Base-by-base conservation (phyloP, 1,284 basidiomycete genomes). In the Marasmius oreades region DNA sequence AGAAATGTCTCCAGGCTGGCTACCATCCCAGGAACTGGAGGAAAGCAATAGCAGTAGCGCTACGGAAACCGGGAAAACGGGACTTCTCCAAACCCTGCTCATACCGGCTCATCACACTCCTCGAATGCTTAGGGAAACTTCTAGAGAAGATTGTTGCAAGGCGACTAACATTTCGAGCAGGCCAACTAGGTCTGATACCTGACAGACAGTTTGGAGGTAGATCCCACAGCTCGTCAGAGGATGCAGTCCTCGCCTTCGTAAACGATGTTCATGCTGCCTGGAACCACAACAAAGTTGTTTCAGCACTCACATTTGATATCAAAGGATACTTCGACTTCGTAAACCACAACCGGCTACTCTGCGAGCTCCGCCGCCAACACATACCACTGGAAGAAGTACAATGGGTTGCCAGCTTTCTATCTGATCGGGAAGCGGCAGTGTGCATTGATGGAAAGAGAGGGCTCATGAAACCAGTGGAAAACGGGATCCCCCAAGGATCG, bases 241-340 rank as follows among this genome's bases (percentile, higher is more conserved):
- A n/a, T n/a, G n/a, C n/a, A n/a, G n/a, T n/a, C n/a, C n/a, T n/a
- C n/a, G n/a, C n/a, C n/a, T 62, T 68, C 31, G 52, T 54, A 0
- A 63, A 70, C 42, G 68, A 70, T 50, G 58, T 70, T 0, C 54
- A 69, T 14, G 58, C 64, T 2, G 67, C 64, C 12, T 60, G 62
- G 58, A 63, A 66, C 39, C 37, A 64, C 24, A 52, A 55, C 60
- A n/a, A n/a, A n/a, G n/a, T n/a, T n/a, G n/a, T n/a, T n/a, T n/a
- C n/a, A n/a, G n/a, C n/a, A n/a, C n/a, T 70, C 5, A 67, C 66
- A 0, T 66, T 70, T 44, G 64, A 70, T 43, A 69, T 70, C 11
- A 65, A 64, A 51, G 67, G 69, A 0, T 69, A 62, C 55, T 70
- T 70, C 53, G 64, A 70, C 59, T 62, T 61, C 53, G 62, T 57